Base-by-base conservation (phyloP, 306 rosid species). In the Potentilla sterilis region DNA sequence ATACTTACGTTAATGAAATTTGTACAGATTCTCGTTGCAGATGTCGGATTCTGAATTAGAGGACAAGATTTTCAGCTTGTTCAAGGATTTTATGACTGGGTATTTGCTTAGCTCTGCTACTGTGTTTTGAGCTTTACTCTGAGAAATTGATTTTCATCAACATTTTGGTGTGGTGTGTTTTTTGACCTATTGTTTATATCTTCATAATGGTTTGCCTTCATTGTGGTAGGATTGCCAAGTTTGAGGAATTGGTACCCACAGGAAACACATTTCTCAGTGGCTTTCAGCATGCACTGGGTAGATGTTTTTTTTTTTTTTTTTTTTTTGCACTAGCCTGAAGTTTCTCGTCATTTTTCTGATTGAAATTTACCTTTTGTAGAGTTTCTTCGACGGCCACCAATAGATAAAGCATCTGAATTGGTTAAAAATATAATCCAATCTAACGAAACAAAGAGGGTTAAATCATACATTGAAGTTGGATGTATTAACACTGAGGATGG, bases 201-300 rank as follows among this genome's bases (percentile, higher is more conserved):
- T 15, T 7, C 34, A 19, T 69, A 64, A 64, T 66, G 73, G 75
- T 77, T 87, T 80, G 73, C 74, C 16, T 28, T 52, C 58, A 38
- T 41, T 72, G 62, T 78, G 68, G 54, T 77, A 93, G 97, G 82
- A 83, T 87, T 77, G 69, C 91, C 35, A 83, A 88, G 82, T 79
- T 87, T 63, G 96, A 88, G 52, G 96, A 86, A 79, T 59, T 90
- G 83, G 91, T 83, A 62, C 72, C 70, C 28, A 61, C 80, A 21
- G 16, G 52, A 18, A 82, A 82, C 80, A 84, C 75, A 84, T 87
- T 88, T 51, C 85, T 94, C 68, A 51, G 63, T 70, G 87, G 88
- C 22, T 85, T 89, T 79, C 96, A 84, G 79, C 91, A 85, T 80
- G 94, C 91, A 22, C 84, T 89, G 55, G 98, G 97, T 94, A 86